A percentile compares a stretch with the other conserved stretches of the same genome.
Conservation (phyloP, 768 basidiomycete genomes). For the Auriscalpium vulgare region DNA sequence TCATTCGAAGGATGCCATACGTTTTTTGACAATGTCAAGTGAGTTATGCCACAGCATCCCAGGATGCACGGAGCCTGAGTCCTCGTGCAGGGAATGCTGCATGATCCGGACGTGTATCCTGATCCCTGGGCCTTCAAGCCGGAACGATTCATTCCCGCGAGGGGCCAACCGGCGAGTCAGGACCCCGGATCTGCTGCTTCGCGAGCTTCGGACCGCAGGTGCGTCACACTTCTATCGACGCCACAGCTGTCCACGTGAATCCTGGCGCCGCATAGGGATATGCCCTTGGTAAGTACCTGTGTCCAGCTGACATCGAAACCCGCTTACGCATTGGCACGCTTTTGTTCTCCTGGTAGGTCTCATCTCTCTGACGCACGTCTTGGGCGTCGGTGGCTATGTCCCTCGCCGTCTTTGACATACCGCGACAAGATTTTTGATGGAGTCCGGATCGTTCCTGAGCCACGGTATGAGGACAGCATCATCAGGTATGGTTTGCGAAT, state of each 20-base stretch:
- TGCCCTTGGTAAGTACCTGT: neutral
- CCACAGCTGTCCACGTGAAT: neutral
- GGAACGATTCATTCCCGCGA: slow-evolving; percentile 20
- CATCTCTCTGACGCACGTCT: neutral
- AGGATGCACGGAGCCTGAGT: neutral
- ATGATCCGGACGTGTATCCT: slow-evolving; percentile 25
- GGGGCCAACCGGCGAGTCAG: slow-evolving; percentile 14
- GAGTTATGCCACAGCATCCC: neutral
- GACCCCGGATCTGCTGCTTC: slow-evolving; percentile 19
- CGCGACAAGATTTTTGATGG: neutral
- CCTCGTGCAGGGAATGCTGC: slow-evolving; percentile 20
- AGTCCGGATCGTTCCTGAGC: neutral
- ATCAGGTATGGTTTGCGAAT: neutral
- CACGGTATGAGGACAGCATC: neutral
- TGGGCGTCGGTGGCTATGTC: neutral
- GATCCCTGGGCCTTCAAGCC: slow-evolving; percentile 29
- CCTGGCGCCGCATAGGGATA: neutral
- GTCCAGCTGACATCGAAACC: neutral
- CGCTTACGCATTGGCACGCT: too few relatives aligned
- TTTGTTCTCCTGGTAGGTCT: neutral
- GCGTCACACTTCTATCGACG: neutral
- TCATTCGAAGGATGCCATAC: slow-evolving; percentile 13
- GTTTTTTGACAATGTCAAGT: slow-evolving; percentile 11
- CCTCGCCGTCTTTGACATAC: neutral
- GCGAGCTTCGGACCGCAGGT: slow-evolving; percentile 27